Conservation (phyloP, 208 protist genomes). For the Acanthamoeba rhysodes region DNA sequence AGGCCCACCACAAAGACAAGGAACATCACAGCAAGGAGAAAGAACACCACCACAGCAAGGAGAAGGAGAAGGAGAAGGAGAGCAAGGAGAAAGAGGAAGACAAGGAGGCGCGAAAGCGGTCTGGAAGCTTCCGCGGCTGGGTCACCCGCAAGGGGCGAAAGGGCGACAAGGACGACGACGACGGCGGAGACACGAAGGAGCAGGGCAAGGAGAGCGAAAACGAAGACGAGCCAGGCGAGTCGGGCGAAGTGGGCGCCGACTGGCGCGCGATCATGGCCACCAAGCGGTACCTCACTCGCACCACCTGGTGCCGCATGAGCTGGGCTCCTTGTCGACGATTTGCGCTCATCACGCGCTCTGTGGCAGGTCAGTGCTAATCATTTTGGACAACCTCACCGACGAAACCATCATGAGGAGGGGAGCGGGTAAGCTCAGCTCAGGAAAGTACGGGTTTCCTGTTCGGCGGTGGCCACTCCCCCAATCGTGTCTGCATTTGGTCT, state of each 20-base stretch:
- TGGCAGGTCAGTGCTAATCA: constrained; percentile 48
- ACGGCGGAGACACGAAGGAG: not conserved
- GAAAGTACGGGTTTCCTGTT: not conserved
- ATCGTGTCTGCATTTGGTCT: not conserved
- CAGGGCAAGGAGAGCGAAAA: constrained; percentile 37
- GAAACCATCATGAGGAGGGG: constrained; percentile 49
- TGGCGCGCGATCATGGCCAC: constrained; percentile 31
- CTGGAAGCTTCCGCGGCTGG: constrained; percentile 28
- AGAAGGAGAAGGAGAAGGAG: not conserved
- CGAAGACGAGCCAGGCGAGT: not conserved
- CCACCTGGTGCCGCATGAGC: not conserved
- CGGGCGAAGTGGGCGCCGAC: not conserved
- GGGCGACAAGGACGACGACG: constrained; percentile 4
- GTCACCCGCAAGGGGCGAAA: constrained; percentile 43
- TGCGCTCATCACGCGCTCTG: not conserved
- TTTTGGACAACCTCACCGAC: constrained; percentile 32
- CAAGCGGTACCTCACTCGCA: not conserved
- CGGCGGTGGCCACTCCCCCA: not conserved
- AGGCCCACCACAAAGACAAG: not conserved
- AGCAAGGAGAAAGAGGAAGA: not conserved
- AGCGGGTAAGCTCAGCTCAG: constrained; percentile 32
- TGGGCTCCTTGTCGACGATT: not conserved
- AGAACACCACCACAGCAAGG: not conserved
- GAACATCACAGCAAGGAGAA: not conserved
- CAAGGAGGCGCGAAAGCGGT: not conserved